Evolutionary conservation across 2,329 filamentous ascomycete species (phyloP).

Genomic region (Sporothrix pallida): DNA sequence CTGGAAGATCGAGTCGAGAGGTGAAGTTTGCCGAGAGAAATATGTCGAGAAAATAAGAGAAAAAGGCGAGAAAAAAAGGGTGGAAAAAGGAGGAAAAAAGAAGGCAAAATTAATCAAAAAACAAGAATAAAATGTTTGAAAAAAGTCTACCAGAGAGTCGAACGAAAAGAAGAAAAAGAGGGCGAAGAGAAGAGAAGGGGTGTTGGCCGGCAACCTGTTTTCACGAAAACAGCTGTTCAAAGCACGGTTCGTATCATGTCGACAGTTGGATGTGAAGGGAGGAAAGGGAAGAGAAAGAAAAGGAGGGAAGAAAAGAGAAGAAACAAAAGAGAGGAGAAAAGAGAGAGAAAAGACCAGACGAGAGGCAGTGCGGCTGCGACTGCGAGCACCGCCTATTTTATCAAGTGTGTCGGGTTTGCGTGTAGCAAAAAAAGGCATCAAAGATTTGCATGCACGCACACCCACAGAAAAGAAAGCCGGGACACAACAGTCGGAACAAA

Average conservation of each 20-base stretch:
- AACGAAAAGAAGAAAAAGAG: constrained; percentile 14
- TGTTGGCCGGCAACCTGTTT: constrained; percentile 33
- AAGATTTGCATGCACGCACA: background rate
- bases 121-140: background rate
- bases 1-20: background rate
- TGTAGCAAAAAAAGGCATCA: background rate
- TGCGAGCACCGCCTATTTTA: constrained; percentile 27
- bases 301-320: constrained; percentile 1
- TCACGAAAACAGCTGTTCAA: constrained; percentile 22
- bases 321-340: constrained; percentile 4
- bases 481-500: no score
- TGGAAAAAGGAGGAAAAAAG: background rate
- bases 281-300: constrained; percentile 1
- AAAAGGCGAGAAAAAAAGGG: background rate
- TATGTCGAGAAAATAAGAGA: background rate
- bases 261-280: constrained; percentile 8
- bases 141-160: constrained; percentile 23
- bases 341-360: constrained; percentile 23
- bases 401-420: background rate
- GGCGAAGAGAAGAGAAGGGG: constrained; percentile 2
- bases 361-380: background rate
- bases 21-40: background rate
- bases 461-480: background rate
- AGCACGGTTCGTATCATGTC: constrained; percentile 25
- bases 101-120: background rate